Evolutionary conservation across 257 asterid species (phyloP).

Genomic region (Vinca minor): DNA sequence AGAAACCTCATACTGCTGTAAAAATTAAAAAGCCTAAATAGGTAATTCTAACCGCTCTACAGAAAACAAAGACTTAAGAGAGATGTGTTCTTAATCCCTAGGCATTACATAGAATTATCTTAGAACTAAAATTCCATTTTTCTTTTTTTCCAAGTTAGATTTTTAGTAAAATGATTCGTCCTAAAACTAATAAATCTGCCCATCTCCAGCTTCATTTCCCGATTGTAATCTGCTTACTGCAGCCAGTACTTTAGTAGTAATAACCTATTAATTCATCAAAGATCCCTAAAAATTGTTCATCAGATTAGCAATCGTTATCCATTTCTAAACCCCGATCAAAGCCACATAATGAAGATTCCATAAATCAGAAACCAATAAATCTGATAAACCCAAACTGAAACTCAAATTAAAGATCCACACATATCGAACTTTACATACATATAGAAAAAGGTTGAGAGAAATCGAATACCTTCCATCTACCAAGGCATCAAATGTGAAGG

Average conservation of each 20-base stretch:
- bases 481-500: constrained; percentile 81
- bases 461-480: constrained; percentile 74
- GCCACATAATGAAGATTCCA: background rate
- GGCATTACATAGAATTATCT: background rate
- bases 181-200: background rate
- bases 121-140: background rate
- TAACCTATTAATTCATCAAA: background rate
- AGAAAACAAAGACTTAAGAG: background rate
- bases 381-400: background rate
- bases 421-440: background rate
- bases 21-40: background rate
- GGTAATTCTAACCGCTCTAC: background rate
- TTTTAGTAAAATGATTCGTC: no score
- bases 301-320: background rate
- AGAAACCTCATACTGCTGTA: background rate
- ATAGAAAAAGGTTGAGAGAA: background rate
- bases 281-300: background rate
- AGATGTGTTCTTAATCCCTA: background rate
- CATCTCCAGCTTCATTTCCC: background rate
- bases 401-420: constrained; percentile 4
- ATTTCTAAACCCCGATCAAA: background rate
- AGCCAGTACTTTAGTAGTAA: background rate
- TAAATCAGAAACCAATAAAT: background rate
- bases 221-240: background rate
- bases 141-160: no score